Conservation (phyloP, 495 filamentous ascomycete species). For the Entonaema liquescens region DNA sequence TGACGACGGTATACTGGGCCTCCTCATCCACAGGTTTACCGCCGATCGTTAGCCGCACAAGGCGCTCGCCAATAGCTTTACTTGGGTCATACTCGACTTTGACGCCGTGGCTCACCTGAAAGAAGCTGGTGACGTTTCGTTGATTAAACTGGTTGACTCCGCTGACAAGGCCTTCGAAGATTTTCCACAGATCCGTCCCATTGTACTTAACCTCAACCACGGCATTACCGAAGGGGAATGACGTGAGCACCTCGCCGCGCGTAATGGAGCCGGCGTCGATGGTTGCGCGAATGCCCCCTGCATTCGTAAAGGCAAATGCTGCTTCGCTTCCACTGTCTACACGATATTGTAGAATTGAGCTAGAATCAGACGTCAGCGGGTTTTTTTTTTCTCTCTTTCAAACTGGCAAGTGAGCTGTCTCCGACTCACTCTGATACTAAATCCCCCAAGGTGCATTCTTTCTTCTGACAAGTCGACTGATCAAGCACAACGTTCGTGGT, state of each 20-base stretch:
- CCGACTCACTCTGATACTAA: slow-evolving; percentile 56
- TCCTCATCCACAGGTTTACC: slow-evolving; percentile 48
- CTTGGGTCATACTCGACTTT: slow-evolving; percentile 57
- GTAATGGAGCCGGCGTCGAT: slow-evolving; percentile 63
- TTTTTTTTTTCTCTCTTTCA: too few relatives aligned
- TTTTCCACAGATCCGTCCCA: slow-evolving; percentile 58
- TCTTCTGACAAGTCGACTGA: slow-evolving; percentile 58
- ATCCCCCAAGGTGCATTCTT: slow-evolving; percentile 63
- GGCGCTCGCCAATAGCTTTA: slow-evolving; percentile 44
- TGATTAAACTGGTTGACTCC: slow-evolving; percentile 57
- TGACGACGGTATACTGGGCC: slow-evolving; percentile 59
- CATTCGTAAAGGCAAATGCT: slow-evolving; percentile 63
- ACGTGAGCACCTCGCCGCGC: slow-evolving; percentile 62
- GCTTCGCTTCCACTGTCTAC: slow-evolving; percentile 46
- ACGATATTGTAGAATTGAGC: slow-evolving; percentile 64
- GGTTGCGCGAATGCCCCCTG: slow-evolving; percentile 64
- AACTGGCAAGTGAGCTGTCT: neutral
- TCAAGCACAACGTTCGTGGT: slow-evolving; percentile 56
- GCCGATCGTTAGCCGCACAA: slow-evolving; percentile 55
- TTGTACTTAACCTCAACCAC: slow-evolving; percentile 58
- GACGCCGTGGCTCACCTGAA: slow-evolving; percentile 61
- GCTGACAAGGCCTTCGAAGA: slow-evolving; percentile 59
- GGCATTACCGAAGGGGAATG: slow-evolving; percentile 67
- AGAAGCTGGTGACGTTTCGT: slow-evolving; percentile 56
- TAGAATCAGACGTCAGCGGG: slow-evolving; percentile 15